Percentiles rank a stretch among this genome's conserved stretches.
Conservation (phyloP, 495 filamentous ascomycete species). For the Terfezia claveryi region DNA sequence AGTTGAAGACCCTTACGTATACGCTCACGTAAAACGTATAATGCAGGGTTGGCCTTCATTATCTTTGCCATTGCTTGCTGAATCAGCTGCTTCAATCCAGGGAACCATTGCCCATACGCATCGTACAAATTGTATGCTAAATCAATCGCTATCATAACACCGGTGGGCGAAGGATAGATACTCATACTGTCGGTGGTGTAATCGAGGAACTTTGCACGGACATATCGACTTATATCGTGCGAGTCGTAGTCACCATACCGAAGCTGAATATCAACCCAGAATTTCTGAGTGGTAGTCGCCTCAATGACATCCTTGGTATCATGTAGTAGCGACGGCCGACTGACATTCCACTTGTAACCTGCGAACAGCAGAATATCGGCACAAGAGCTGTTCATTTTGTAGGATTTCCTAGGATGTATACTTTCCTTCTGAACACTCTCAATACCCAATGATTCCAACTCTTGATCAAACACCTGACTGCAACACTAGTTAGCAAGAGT, state of each 20-base stretch:
- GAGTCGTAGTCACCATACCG: constrained; percentile 98
- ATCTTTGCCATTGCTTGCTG: constrained; percentile 99
- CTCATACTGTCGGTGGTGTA: constrained; percentile 99
- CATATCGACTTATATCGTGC: constrained; percentile 95
- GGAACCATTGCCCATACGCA: constrained; percentile 96
- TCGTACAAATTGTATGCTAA: constrained; percentile 97
- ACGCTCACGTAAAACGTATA: constrained; percentile 93
- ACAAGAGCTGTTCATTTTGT: constrained; percentile 99
- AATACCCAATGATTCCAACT: constrained; percentile 86
- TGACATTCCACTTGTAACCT: constrained; percentile 97
- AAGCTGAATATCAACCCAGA: constrained; percentile 97
- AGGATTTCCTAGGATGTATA: constrained; percentile 97
- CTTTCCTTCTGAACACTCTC: constrained; percentile 99
- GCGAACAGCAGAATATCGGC: constrained; percentile 96
- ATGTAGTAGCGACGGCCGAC: constrained; percentile 72
- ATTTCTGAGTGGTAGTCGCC: constrained; percentile 90
- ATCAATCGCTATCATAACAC: constrained; percentile 96
- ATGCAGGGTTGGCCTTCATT: constrained; percentile 96
- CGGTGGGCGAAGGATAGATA: constrained; percentile 94
- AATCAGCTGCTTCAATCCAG: constrained; percentile 83
- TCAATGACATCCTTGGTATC: constrained; percentile 95
- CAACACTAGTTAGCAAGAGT: constrained; percentile 3
- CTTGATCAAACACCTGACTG: constrained; percentile 94
- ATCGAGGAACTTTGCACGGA: constrained; percentile 93
- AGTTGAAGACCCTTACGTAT: constrained; percentile 97